Base-by-base conservation (phyloP, 2,329 filamentous ascomycete genomes). In the Sporothrix sp. region DNA sequence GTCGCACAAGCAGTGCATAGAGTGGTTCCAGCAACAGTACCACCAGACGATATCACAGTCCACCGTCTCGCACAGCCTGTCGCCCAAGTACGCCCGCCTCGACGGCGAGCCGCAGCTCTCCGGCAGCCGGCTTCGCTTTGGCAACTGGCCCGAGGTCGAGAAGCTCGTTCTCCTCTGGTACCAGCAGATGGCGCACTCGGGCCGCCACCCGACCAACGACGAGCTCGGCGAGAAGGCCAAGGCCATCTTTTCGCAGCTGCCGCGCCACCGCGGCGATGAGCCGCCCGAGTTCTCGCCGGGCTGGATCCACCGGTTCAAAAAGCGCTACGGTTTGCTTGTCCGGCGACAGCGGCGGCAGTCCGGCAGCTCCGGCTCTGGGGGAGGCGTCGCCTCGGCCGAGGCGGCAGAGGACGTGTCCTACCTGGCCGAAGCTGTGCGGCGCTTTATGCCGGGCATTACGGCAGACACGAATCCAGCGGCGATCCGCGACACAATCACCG, bases 301-400 rank as follows among this genome's bases (percentile, higher is more conserved):
- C 36, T 81, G 78, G 78, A 81, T 81, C 52, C 78, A 81, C 58
- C 71, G 78, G 32, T 81, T 81, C 66, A 81, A 81, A 65, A 81
- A 80, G 61, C 71, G 78, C 10, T 81, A 81, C 53, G 76, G 77
- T 0, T 67, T 81, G 14, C 66, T 81, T 16, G 72, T 80, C 42
- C 63, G 76, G 32, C 73, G 77, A 47, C 76, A 79, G 58, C 72
- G 76, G 18, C 71, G 76, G 1, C 72, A 73, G 56, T 53, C 53
- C 2, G 30, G 18, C 20, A 32, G 37, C 25, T n/a, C 71, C 71
- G 18, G 71, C 71, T 47, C 68, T 67, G 1, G 66, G 66, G 27
- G 72, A 66, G 27, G 72, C 20, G 42, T 74, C 57, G 67, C 71
- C 45, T 68, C 67, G 1, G 67, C 67, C 16, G 73, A 76, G 56